Evolutionary conservation across 2,329 filamentous ascomycete genomes (phyloP).

Genomic region (Scedosporium apiospermum): DNA sequence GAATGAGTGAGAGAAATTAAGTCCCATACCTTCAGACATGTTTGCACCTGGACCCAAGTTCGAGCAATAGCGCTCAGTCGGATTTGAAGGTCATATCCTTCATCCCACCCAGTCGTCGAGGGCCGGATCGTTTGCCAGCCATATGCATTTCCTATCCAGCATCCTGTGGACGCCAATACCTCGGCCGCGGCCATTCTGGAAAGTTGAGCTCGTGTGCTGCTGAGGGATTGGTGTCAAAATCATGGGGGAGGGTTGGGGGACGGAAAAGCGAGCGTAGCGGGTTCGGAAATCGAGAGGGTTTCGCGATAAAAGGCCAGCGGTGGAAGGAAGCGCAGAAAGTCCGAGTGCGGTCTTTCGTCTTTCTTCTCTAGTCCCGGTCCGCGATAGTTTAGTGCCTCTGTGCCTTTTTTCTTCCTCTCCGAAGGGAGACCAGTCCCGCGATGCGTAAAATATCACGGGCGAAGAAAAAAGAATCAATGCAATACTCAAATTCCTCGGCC

Average conservation of each 20-base stretch:
- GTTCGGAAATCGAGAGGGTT: not conserved
- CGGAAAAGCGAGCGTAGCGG: not conserved
- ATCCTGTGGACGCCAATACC: slow-evolving; percentile 32
- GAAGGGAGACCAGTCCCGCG: not conserved
- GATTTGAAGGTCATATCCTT: slow-evolving; percentile 10
- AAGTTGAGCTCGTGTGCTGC: slow-evolving; percentile 33
- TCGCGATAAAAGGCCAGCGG: not conserved
- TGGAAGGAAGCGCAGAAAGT: not conserved
- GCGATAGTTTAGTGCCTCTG: not conserved
- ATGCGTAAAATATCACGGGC: not conserved
- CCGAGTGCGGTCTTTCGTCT: not conserved
- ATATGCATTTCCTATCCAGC: slow-evolving; percentile 30
- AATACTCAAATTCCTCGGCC: not conserved
- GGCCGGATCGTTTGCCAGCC: slow-evolving; percentile 23
- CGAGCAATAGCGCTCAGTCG: slow-evolving; percentile 5
- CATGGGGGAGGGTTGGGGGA: slow-evolving; percentile 28
- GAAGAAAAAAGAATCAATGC: not conserved
- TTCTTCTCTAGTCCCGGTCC: not conserved
- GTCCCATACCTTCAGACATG: slow-evolving; percentile 2
- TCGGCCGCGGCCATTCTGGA: slow-evolving; percentile 45
- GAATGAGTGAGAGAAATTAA: not conserved
- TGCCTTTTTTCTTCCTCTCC: not conserved
- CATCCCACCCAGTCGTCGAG: slow-evolving; percentile 27
- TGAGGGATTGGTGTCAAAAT: slow-evolving; percentile 32
- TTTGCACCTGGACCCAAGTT: slow-evolving; percentile 2